These are phyloP conservation scores for Parsonsia alboflavescens DNA, from an alignment of 257 asterid species.

Conservation along the genomic window DNA sequence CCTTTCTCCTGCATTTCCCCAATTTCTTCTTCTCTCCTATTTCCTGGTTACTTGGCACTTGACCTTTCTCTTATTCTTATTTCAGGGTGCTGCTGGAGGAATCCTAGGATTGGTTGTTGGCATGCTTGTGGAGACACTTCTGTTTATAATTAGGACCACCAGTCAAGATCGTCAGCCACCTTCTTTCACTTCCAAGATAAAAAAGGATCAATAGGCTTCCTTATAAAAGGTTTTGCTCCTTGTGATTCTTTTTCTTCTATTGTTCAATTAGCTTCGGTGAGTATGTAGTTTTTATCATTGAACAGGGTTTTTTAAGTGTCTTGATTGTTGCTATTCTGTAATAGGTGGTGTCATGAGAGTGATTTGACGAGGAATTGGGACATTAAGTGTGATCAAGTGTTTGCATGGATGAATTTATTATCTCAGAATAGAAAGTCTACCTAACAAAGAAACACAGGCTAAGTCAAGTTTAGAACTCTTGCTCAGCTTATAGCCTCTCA, in stretches of 20 bases:
- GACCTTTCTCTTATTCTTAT: conserved; percentile 4
- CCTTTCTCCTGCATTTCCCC: background rate
- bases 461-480: background rate
- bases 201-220: conserved; percentile 32
- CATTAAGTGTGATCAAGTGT: background rate
- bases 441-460: background rate
- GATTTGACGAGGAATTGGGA: background rate
- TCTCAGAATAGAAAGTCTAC: background rate
- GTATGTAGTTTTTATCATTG: background rate
- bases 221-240: background rate
- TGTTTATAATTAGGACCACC: conserved; percentile 61
- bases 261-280: background rate
- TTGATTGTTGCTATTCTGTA: background rate
- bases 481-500: background rate
- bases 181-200: conserved; percentile 23
- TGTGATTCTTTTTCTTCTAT: background rate
- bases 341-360: background rate
- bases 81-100: conserved; percentile 94
- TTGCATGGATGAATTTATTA: background rate
- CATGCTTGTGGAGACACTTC: conserved; percentile 88
- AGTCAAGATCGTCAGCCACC: conserved; percentile 31
- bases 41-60: conserved; percentile 1
- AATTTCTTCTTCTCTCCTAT: background rate
- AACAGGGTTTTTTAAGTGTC: background rate
- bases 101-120: conserved; percentile 83